Conservation (phyloP, 2,329 filamentous ascomycete species). For the Monilinia aucupariae region DNA sequence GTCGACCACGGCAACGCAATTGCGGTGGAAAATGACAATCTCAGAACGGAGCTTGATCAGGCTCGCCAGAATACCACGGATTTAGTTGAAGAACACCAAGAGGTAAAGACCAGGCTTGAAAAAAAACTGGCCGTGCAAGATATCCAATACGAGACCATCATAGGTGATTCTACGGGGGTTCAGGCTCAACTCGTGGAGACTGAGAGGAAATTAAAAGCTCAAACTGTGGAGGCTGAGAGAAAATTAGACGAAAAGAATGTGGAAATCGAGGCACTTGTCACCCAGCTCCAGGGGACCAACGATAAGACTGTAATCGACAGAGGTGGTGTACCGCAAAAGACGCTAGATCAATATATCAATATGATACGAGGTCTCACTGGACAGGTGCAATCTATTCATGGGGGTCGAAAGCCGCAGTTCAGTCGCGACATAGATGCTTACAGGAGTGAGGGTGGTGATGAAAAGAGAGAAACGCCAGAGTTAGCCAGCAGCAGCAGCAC, state of each 20-base stretch:
- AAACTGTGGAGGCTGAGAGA: background rate
- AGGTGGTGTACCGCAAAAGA: background rate
- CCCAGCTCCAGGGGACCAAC: background rate
- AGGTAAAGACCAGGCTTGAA: background rate
- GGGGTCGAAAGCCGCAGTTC: background rate
- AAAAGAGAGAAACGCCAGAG: background rate
- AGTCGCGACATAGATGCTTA: background rate
- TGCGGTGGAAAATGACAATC: background rate
- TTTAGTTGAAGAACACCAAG: background rate
- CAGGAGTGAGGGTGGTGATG: too few relatives aligned
- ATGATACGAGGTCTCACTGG: background rate
- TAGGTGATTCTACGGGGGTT: background rate
- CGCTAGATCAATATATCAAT: background rate
- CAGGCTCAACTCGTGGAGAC: background rate
- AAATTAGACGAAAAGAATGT: background rate
- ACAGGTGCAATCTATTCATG: background rate
- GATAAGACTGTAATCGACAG: too few relatives aligned
- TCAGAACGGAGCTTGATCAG: accelerated
- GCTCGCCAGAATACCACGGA: accelerated
- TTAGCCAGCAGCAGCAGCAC: background rate
- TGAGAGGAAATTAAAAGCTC: background rate
- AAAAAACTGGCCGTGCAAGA: background rate
- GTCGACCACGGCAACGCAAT: accelerated
- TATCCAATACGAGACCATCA: background rate
- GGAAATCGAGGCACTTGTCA: background rate